These are phyloP conservation scores for Tolypocladium ophioglossoides DNA, from an alignment of 2,329 filamentous ascomycete species.

Conservation along the genomic window DNA sequence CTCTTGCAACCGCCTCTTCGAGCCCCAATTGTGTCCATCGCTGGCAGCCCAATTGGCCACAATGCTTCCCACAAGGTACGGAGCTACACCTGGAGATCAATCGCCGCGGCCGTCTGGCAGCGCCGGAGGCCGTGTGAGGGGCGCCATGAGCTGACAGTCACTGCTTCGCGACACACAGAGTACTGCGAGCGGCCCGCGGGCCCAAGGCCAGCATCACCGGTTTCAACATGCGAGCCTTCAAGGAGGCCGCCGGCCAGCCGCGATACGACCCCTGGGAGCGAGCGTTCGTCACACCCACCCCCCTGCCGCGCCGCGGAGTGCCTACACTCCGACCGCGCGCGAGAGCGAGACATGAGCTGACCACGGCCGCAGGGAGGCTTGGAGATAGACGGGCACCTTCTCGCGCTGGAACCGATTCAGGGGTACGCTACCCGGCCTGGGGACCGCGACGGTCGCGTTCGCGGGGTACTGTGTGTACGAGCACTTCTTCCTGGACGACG, in stretches of 20 bases:
- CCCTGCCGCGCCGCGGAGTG: neutral
- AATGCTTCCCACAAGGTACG: constrained; percentile 30
- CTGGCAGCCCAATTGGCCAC: constrained; percentile 9
- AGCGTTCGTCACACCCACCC: constrained; percentile 35
- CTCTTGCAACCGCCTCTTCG: neutral
- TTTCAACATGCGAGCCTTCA: constrained; percentile 79
- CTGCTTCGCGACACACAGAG: constrained; percentile 16
- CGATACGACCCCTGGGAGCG: constrained; percentile 58
- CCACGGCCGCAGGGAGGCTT: constrained; percentile 61
- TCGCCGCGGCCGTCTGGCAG: neutral
- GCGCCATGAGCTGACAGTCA: neutral
- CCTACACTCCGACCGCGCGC: neutral
- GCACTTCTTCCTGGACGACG: constrained; percentile 71
- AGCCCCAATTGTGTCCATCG: neutral
- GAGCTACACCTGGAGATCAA: neutral
- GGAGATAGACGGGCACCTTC: constrained; percentile 88
- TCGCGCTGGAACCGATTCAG: constrained; percentile 84
- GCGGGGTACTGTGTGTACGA: constrained; percentile 83
- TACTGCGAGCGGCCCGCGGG: constrained; percentile 41
- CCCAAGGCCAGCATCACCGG: constrained; percentile 72
- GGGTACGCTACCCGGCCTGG: constrained; percentile 76
- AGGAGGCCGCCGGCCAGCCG: constrained; percentile 53
- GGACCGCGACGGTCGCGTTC: constrained; percentile 87
- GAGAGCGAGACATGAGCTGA: neutral
- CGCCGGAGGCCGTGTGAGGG: neutral